Percentiles rank a stretch among this genome's conserved stretches.
phyloP scores from a whole-genome alignment of 192 early-diverging fungal species.

The Linderina pennispora region DNA sequence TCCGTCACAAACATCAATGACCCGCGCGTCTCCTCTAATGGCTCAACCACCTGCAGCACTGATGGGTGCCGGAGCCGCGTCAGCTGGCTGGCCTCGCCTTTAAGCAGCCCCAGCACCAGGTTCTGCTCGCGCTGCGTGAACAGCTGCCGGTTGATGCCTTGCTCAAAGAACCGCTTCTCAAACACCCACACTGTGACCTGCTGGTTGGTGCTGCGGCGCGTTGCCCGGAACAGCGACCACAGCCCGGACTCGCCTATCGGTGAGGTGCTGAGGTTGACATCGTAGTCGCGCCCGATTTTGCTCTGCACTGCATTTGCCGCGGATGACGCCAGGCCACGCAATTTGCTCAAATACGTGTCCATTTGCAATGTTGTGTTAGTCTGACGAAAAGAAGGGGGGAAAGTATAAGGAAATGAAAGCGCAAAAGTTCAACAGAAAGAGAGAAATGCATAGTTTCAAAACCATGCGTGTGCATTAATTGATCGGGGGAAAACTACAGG shows the following conservation, averaged over 20 bases:
- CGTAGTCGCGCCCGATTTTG: slow-evolving; percentile 39
- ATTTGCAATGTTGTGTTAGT: too few relatives aligned
- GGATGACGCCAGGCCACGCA: slow-evolving; percentile 40
- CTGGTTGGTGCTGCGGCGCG: slow-evolving; percentile 51
- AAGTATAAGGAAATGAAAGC: too few relatives aligned
- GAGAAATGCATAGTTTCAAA: too few relatives aligned
- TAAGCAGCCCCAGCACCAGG: slow-evolving; percentile 50
- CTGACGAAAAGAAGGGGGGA: too few relatives aligned
- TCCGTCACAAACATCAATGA: slow-evolving; percentile 74
- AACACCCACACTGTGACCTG: slow-evolving; percentile 71
- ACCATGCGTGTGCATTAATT: too few relatives aligned
- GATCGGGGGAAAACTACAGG: background rate
- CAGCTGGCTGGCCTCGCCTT: slow-evolving; percentile 61
- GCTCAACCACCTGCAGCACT: slow-evolving; percentile 69
- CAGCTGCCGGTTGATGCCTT: slow-evolving; percentile 46
- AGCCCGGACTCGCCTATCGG: slow-evolving; percentile 46
- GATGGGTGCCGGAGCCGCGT: slow-evolving; percentile 72
- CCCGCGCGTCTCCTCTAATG: slow-evolving; percentile 59
- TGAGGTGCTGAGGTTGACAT: slow-evolving; percentile 2
- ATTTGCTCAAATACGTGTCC: slow-evolving; percentile 40
- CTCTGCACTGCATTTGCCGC: slow-evolving; percentile 35
- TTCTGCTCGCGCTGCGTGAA: slow-evolving; percentile 43
- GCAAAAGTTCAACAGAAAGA: too few relatives aligned
- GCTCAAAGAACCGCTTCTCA: slow-evolving; percentile 63
- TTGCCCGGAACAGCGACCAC: slow-evolving; percentile 64